Base-by-base conservation (phyloP, 2,329 filamentous ascomycete genomes). In the Neofusicoccum cordaticola region DNA sequence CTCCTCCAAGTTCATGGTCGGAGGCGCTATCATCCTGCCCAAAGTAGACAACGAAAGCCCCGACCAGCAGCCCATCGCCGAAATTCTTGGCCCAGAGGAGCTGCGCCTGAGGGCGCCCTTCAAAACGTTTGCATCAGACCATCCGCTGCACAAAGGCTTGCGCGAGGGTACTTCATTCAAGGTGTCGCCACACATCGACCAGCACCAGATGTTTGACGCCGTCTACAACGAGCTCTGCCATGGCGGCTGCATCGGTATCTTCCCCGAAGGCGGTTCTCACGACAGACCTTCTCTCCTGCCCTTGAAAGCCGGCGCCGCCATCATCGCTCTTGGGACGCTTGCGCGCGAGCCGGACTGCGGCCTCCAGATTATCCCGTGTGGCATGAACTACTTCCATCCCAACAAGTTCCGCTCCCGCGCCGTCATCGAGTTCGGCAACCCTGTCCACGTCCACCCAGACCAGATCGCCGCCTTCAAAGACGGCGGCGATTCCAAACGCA, bases 241-340 rank as follows among this genome's bases (percentile, higher is more conserved):
- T 12, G 64, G 65, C 19, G 64, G 39, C 27, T 66, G 64, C 45
- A 58, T 67, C 42, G 64, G 65, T 17, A 66, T 67, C 42, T 66
- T 67, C 58, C 65, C 65, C 4, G 64, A 67, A 50, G 64, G 65
- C 19, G 64, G 65, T 17, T 66, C 64, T 39, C 65, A 66, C 44
- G 65, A 66, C 58, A 42, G 65, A 9, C 52, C 64, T 1, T 44
- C 42, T 12, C 22, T 66, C 15, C 65, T 66, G 5, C 65, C 65
- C 9, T 27, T 66, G 22, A 66, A 66, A 27, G 64, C 64, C 31
- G 64, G 64, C 34, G 61, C 52, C 13, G 64, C 64, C 34, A 64
- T 66, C 17, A 66, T 66, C 17, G 64, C 64, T n/a, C 42, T 66
- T 6, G 64, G 51, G 9, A 58, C 64, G 1, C 48, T 64, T 15